These are phyloP conservation scores for Scutellaria minor DNA, from an alignment of 257 asterid species.

Conservation along the genomic window DNA sequence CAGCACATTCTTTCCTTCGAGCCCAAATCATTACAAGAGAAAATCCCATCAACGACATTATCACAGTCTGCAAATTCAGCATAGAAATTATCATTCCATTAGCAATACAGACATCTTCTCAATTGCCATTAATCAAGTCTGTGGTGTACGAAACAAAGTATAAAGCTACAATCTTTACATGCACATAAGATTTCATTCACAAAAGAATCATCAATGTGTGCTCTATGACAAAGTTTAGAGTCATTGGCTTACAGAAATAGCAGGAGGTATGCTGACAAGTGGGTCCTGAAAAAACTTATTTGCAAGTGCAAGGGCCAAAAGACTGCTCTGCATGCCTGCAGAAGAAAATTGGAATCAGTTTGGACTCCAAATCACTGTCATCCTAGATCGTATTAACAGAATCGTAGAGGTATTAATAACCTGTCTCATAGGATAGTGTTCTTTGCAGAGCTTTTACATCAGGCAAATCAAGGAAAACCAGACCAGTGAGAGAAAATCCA, in stretches of 20 bases:
- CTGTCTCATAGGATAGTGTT: slow-evolving; percentile 95
- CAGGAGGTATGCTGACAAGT: slow-evolving; percentile 91
- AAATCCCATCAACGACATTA: slow-evolving; percentile 96
- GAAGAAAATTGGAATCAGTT: slow-evolving; percentile 25
- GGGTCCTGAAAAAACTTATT: slow-evolving; percentile 90
- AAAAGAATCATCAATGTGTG: background rate
- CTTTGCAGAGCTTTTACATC: slow-evolving; percentile 89
- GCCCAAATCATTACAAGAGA: slow-evolving; percentile 90
- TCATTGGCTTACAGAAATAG: slow-evolving; percentile 77
- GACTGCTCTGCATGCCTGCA: slow-evolving; percentile 99
- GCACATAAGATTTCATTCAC: background rate
- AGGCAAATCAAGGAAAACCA: slow-evolving; percentile 57
- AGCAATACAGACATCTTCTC: background rate
- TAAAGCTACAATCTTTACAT: background rate
- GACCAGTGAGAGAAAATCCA: slow-evolving; percentile 71
- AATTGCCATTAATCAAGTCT: background rate
- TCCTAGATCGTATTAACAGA: background rate
- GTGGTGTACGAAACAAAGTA: background rate
- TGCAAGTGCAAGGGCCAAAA: slow-evolving; percentile 93
- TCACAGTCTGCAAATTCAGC: slow-evolving; percentile 67
- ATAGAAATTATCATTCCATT: background rate
- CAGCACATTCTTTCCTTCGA: slow-evolving; percentile 49
- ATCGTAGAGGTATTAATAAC: slow-evolving; percentile 36
- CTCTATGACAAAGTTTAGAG: background rate
- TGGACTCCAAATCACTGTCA: slow-evolving; percentile 28